Evolutionary conservation across 163 green algal species (phyloP), one percentile per base, ranked within the genome.

Genomic region (Scenedesmus sp.): DNA sequence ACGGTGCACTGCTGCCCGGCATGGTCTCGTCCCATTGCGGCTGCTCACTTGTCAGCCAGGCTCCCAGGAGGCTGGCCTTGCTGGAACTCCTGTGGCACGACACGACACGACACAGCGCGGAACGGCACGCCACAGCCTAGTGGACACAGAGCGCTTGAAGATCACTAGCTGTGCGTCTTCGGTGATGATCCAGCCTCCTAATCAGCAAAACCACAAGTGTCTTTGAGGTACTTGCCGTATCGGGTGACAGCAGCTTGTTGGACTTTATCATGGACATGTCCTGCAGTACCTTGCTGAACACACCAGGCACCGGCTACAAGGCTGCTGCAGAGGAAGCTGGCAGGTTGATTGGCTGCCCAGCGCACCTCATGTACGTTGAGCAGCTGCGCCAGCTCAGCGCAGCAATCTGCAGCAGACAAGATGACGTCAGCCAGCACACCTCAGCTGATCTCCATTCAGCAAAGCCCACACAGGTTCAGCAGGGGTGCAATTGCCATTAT

Each of bases 381-480:
- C 35, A 92, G 43, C 79, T 92, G 88, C 5, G 88, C 88, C n/a
- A 92, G 61, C 82, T 92, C 87, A 53, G 87, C 37, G 2, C 49
- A 44, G 56, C 72, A 85, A 0, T 61, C 85, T 84, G 85, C 46
- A 53, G 46, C n/a, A 51, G 7, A 83, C 42, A 80, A 76, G 9
- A n/a, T 13, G 18, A 43, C n/a, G 2, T 43, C n/a, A 80, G 79
- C 79, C 79, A 68, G 22, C 49, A 42, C 33, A 46, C 80, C 37
- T 51, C 46, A 70, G n/a, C 42, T 80, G 15, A 2, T 40, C 6
- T 80, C 20, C 18, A 2, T 76, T 40, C n/a, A 83, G 18, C 65
- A 83, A 49, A 83, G 70, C 13, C 10, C 13, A 81, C 83, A 37
- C 22, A 49, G 37, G n/a, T 40, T 87, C 53, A 89, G 18, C 26